These are phyloP conservation scores for Lepiota venenata DNA, from an alignment of 768 basidiomycete genomes.

Conservation along the genomic window DNA sequence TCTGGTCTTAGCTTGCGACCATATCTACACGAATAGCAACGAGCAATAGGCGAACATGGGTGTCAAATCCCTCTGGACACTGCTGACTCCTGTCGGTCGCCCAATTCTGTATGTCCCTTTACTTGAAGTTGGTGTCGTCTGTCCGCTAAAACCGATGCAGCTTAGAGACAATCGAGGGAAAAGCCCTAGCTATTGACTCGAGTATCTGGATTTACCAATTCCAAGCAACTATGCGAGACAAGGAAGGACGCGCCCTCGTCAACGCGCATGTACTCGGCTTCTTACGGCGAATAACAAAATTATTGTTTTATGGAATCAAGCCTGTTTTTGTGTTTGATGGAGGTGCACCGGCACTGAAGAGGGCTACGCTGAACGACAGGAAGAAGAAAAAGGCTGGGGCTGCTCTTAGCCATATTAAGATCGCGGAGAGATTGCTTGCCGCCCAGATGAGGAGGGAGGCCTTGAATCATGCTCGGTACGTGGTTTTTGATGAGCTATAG, in stretches of 20 bases:
- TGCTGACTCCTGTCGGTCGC: slow-evolving; percentile 89
- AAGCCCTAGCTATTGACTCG: slow-evolving; percentile 94
- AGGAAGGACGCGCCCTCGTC: slow-evolving; percentile 84
- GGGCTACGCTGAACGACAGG: slow-evolving; percentile 81
- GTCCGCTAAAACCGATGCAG: slow-evolving; percentile 33
- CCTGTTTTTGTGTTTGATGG: slow-evolving; percentile 99
- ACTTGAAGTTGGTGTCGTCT: background rate
- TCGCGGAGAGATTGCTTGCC: slow-evolving; percentile 90
- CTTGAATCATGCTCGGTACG: slow-evolving; percentile 58
- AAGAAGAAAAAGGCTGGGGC: slow-evolving; percentile 92
- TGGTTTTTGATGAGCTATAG: slow-evolving; percentile 8
- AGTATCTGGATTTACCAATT: slow-evolving; percentile 99
- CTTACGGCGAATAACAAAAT: slow-evolving; percentile 85
- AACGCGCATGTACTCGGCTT: slow-evolving; percentile 96
- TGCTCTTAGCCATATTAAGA: slow-evolving; percentile 75
- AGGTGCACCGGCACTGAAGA: slow-evolving; percentile 88
- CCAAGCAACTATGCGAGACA: slow-evolving; percentile 98
- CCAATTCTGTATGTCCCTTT: slow-evolving; percentile 73
- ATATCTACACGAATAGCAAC: background rate
- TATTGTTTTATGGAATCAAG: slow-evolving; percentile 95
- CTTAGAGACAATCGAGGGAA: slow-evolving; percentile 94
- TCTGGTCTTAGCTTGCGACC: background rate
- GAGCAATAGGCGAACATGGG: slow-evolving; percentile 55
- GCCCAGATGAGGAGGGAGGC: slow-evolving; percentile 92
- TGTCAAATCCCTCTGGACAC: slow-evolving; percentile 94